Percentiles rank a stretch among this genome's conserved stretches.
Conservation (phyloP, 2,329 filamentous ascomycete genomes). For the Penicillium sclerotiorum region DNA sequence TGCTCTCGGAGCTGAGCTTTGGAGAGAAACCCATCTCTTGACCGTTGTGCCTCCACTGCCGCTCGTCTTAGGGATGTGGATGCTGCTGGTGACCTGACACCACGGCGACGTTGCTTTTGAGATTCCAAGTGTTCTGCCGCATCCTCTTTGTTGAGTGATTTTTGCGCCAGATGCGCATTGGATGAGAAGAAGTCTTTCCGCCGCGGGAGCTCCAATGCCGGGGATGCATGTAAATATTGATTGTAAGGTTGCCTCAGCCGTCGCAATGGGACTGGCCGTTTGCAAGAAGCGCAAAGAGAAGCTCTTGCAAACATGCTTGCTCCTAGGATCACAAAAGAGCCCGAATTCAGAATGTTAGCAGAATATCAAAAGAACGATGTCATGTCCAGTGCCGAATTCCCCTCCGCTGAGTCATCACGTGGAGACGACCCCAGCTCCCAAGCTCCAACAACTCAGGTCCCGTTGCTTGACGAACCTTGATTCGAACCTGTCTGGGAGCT, state of each 20-base stretch:
- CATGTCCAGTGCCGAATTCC: conserved; percentile 15
- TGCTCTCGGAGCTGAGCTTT: conserved; percentile 45
- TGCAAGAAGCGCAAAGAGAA: conserved; percentile 36
- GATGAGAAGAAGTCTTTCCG: conserved; percentile 69
- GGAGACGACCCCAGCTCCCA: conserved; percentile 26
- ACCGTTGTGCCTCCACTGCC: conserved; percentile 78
- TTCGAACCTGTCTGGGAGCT: conserved; percentile 22
- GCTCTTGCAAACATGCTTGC: conserved; percentile 35
- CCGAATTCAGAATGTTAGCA: not conserved
- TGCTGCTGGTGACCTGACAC: conserved; percentile 54
- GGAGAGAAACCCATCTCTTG: conserved; percentile 54
- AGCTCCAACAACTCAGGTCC: conserved; percentile 16
- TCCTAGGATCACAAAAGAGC: not conserved
- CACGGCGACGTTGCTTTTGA: conserved; percentile 51
- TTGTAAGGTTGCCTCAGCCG: conserved; percentile 33
- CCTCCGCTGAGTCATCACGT: conserved; percentile 24
- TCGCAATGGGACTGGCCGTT: conserved; percentile 27
- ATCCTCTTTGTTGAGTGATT: conserved; percentile 25
- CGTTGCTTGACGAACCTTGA: conserved; percentile 23
- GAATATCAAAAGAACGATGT: conserved; percentile 11
- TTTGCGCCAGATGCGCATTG: conserved; percentile 57
- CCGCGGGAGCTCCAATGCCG: conserved; percentile 45
- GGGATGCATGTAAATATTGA: conserved; percentile 38
- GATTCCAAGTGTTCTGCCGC: conserved; percentile 21
- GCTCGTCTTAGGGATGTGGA: conserved; percentile 82